A percentile compares a stretch with the other conserved stretches of the same genome.
These are phyloP conservation scores for Sugiyamaella grinbergsii DNA, from an alignment of 1,139 yeast species.

Conservation along the genomic window DNA sequence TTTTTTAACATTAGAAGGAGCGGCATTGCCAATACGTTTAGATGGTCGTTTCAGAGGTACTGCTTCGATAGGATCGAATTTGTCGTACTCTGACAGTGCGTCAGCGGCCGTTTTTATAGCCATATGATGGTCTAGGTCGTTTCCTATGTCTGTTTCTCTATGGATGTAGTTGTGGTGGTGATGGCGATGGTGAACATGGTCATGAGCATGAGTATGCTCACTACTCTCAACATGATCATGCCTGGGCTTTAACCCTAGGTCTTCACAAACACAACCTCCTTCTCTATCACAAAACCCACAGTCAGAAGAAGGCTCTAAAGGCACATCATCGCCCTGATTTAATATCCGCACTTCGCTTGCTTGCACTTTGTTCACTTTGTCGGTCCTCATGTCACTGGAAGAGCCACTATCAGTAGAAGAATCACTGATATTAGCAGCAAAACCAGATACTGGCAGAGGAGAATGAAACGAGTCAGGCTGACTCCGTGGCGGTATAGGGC, in stretches of 20 bases:
- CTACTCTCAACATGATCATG: background rate
- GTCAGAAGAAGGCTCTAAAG: slow-evolving; percentile 19
- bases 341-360: background rate
- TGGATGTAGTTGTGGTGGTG: background rate
- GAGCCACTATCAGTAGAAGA: background rate
- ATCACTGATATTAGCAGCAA: background rate
- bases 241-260: slow-evolving; percentile 34
- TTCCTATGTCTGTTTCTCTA: background rate
- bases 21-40: slow-evolving; percentile 3
- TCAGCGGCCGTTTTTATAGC: background rate
- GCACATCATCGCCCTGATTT: slow-evolving; percentile 4
- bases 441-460: background rate
- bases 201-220: slow-evolving; percentile 9
- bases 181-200: background rate
- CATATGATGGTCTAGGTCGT: background rate
- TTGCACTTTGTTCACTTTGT: too few relatives aligned
- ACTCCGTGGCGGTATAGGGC: background rate
- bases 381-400: too few relatives aligned
- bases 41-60: slow-evolving; percentile 30
- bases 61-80: slow-evolving; percentile 32
- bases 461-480: background rate
- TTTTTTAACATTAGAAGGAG: slow-evolving; percentile 16
- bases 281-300: slow-evolving; percentile 41
- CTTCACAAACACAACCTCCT: slow-evolving; percentile 41
- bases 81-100: slow-evolving; percentile 24